Base-by-base conservation (phyloP, 345 rosid species). In the Lepidium africanum region DNA sequence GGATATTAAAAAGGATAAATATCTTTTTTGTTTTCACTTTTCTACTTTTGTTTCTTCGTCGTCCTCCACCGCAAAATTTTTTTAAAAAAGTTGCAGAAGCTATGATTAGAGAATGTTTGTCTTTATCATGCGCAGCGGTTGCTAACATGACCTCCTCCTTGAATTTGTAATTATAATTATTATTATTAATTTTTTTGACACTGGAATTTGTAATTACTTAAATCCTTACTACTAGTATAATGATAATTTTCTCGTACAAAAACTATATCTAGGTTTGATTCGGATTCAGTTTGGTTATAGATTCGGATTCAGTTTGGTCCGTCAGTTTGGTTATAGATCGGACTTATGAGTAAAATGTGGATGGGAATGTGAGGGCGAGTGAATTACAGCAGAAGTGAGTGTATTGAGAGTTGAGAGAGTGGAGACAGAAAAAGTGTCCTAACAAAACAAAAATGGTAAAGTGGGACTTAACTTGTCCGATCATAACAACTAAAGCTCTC, bases 401-500 rank as follows among this genome's bases (percentile, higher is more conserved):
- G 50, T 69, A 2, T 35, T 35, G 5, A 0, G 8, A 17, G 36
- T 25, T 33, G 25, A 50, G 58, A 59, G 43, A 50, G 25, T 21
- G 25, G 9, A 21, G 50, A 49, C 63, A 74, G 63, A 67, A 13
- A 53, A 69, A 60, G 73, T 67, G 78, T 67, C 69, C 73, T 67
- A 5, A 67, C 78, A 51, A 16, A 67, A 51, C 72, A 59, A 67
- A 67, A 52, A 52, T 15, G 69, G 73, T 43, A 60, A n/a, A 65
- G 77, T 73, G 53, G 72, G 72, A 49, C 50, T 49, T 73, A 59
- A 41, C 68, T 73, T 60, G 72, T 51, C 72, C 40, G 77, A 42
- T 74, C 69, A 57, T 67, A 74, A 67, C 78, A 61, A 74, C 78
- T 74, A 74, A 74, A 74, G 77, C 67, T 73, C 60, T 33, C 71